A percentile compares a stretch with the other conserved stretches of the same genome.
Evolutionary conservation across 805 yeast genomes (phyloP).

Genomic region (Groenewaldozyma salmanticensis): DNA sequence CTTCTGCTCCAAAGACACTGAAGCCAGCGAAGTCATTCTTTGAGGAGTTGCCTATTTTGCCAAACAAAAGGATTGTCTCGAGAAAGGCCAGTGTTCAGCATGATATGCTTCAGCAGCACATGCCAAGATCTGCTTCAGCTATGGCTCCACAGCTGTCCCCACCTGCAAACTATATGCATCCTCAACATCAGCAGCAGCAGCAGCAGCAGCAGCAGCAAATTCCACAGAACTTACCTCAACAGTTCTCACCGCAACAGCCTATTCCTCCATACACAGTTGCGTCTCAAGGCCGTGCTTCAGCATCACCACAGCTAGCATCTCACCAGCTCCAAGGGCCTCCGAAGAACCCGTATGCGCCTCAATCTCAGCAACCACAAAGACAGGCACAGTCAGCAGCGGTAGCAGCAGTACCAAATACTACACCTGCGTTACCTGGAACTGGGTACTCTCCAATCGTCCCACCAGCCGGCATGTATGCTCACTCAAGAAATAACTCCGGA

Average conservation of each 20-base stretch:
- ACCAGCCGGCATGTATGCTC: slow-evolving; percentile 4
- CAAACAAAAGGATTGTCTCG: slow-evolving; percentile 17
- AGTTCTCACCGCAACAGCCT: no score
- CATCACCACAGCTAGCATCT: slow-evolving; percentile 4
- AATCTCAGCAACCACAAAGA: background rate
- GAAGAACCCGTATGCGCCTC: slow-evolving; percentile 15
- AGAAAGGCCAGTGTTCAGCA: slow-evolving; percentile 9
- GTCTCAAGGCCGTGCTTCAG: background rate
- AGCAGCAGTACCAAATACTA: background rate
- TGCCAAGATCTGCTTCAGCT: no score
- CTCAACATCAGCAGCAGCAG: no score
- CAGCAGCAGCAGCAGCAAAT: no score
- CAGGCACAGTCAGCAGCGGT: background rate
- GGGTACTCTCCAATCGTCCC: slow-evolving; percentile 1
- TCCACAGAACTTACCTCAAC: no score
- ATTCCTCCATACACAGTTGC: no score
- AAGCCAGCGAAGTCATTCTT: slow-evolving; percentile 39
- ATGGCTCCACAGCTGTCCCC: no score
- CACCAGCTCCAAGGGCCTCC: slow-evolving; percentile 9
- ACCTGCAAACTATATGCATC: background rate
- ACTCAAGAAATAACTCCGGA: slow-evolving; percentile 5
- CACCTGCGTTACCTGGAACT: background rate
- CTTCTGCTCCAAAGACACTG: slow-evolving; percentile 6
- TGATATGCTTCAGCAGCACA: no score
- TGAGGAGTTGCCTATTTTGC: slow-evolving; percentile 45